phyloP scores from a whole-genome alignment of 108 stramenopile species.

The Nitzschia inconspicua region DNA sequence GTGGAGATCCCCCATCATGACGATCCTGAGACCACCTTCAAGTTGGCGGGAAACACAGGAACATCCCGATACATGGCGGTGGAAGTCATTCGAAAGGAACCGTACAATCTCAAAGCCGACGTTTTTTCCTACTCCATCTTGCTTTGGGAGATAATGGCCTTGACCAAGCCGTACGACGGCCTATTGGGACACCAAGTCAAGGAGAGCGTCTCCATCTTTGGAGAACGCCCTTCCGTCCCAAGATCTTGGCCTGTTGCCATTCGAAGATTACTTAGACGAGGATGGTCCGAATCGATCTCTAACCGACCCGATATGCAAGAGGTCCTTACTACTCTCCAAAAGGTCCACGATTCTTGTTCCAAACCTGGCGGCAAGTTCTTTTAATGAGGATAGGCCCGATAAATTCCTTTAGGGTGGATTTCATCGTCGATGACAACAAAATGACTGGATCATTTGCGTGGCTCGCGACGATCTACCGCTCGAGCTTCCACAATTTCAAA shows the following conservation, averaged over 20 bases:
- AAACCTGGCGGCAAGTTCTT: constrained; percentile 28
- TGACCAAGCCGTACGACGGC: constrained; percentile 50
- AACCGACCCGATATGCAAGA: constrained; percentile 42
- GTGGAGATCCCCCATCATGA: constrained; percentile 42
- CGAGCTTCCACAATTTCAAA: too few species aligned
- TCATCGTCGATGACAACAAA: too few species aligned
- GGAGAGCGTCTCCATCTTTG: constrained; percentile 45
- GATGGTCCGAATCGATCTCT: constrained; percentile 38
- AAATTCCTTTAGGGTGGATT: too few species aligned
- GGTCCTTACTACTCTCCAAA: constrained; percentile 27
- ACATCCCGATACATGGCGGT: constrained; percentile 96
- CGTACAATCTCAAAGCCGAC: constrained; percentile 92
- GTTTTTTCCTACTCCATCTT: constrained; percentile 81
- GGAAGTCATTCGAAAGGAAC: constrained; percentile 69
- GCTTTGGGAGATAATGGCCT: constrained; percentile 67
- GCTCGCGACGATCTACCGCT: too few species aligned
- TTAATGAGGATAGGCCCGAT: too few species aligned
- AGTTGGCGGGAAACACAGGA: constrained; percentile 51
- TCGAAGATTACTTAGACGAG: constrained; percentile 39
- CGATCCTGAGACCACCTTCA: constrained; percentile 43
- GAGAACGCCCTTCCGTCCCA: constrained; percentile 48
- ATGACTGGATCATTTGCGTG: too few species aligned
- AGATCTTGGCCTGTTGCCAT: constrained; percentile 43
- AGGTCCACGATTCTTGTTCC: constrained; percentile 31
- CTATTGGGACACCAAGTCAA: constrained; percentile 49